phyloP scores from a whole-genome alignment of 2,329 filamentous ascomycete species.

The Penicillium sp. region DNA sequence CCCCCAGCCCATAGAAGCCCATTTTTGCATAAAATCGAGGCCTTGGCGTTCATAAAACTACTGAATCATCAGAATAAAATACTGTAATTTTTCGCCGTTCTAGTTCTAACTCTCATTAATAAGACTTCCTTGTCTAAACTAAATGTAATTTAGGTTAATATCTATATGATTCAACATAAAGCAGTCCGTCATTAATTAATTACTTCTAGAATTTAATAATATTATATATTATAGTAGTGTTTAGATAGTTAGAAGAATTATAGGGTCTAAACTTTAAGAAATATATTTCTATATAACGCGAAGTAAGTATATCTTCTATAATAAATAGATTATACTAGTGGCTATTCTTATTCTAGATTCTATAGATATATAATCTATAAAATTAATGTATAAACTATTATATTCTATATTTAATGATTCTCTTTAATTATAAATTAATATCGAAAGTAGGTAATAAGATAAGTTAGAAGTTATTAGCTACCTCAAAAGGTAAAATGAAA shows the following conservation, averaged over 20 bases:
- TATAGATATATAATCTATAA: background rate
- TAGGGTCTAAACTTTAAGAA: background rate
- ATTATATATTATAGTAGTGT: conserved; percentile 1
- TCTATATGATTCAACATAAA: background rate
- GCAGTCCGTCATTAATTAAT: no score
- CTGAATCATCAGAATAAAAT: no score
- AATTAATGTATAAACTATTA: background rate
- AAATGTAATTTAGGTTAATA: background rate
- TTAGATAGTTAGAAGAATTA: background rate
- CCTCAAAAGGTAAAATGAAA: background rate
- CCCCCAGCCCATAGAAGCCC: background rate
- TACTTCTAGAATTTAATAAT: background rate
- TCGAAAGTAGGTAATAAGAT: conserved; percentile 1
- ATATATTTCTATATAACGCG: background rate
- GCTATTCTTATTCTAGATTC: conserved; percentile 5
- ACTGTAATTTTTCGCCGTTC: no score
- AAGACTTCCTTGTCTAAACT: no score
- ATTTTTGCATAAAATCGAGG: background rate
- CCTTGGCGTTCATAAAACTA: no score
- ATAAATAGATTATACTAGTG: conserved; percentile 2
- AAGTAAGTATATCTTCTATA: background rate
- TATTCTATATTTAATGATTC: conserved; percentile 1
- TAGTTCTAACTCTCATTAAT: no score
- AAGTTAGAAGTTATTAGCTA: background rate
- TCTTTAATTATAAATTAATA: conserved; percentile 4